Evolutionary conservation across 2,329 filamentous ascomycete species (phyloP).

Genomic region (Aspergillus unguis): DNA sequence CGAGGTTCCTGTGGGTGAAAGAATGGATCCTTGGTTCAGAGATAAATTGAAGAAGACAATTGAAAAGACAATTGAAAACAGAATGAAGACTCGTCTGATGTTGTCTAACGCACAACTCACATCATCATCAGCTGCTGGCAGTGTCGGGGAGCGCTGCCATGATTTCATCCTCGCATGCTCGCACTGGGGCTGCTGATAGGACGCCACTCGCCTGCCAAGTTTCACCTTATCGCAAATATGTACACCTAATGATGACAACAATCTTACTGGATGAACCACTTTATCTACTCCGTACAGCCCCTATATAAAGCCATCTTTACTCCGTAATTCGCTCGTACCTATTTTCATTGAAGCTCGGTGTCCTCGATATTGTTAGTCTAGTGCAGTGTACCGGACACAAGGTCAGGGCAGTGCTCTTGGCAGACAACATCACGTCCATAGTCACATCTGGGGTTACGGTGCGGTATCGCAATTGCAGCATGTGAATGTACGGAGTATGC

Average conservation of each 20-base stretch:
- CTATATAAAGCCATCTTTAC: too few species aligned
- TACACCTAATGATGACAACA: too few species aligned
- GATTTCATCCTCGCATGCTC: slow-evolving; percentile 12
- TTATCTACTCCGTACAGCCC: too few species aligned
- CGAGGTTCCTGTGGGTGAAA: background rate
- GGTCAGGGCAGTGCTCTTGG: background rate
- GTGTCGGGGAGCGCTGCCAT: background rate
- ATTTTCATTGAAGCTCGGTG: too few species aligned
- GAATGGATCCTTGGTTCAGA: background rate
- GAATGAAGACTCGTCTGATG: background rate
- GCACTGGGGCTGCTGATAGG: slow-evolving; percentile 8
- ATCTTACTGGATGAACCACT: too few species aligned
- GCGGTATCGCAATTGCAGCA: too few species aligned
- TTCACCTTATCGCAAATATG: too few species aligned
- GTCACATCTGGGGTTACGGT: background rate
- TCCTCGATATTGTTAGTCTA: too few species aligned
- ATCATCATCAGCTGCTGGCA: background rate
- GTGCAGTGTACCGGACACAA: too few species aligned
- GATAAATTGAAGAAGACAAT: background rate
- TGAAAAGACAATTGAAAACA: background rate
- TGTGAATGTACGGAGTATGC: too few species aligned
- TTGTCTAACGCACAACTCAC: background rate
- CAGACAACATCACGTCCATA: background rate
- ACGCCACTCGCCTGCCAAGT: background rate
- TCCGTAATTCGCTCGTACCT: too few species aligned